These are phyloP conservation scores for Bipolaris sorokiniana DNA, from an alignment of 2,329 filamentous ascomycete species.

Conservation along the genomic window DNA sequence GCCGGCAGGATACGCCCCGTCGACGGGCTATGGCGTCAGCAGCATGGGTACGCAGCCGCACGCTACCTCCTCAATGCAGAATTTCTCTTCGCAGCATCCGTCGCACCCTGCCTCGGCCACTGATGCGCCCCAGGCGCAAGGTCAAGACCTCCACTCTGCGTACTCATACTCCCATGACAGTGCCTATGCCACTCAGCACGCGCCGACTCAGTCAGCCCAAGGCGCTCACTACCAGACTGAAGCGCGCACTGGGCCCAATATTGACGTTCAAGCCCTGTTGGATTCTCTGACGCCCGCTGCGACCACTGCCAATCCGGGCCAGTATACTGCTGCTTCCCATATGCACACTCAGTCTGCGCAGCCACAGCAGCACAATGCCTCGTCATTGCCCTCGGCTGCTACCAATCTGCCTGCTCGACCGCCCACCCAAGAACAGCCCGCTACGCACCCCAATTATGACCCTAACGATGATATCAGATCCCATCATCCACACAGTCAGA, in stretches of 20 bases:
- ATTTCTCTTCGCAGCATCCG: conserved; percentile 43
- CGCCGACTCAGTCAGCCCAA: conserved; percentile 39
- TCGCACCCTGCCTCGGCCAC: conserved; percentile 40
- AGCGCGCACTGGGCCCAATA: conserved; percentile 39
- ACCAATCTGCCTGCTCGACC: conserved; percentile 55
- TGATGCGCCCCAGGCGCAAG: conserved; percentile 43
- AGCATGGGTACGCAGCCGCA: conserved; percentile 40
- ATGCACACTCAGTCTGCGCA: conserved; percentile 39
- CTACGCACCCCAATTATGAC: conserved; percentile 56
- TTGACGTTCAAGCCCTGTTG: conserved; percentile 56
- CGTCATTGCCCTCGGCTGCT: conserved; percentile 49
- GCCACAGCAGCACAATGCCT: conserved; percentile 42
- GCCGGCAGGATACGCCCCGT: conserved; percentile 31
- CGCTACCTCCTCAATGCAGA: conserved; percentile 49
- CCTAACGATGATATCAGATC: conserved; percentile 57
- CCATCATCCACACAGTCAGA: conserved; percentile 57
- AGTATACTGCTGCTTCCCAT: conserved; percentile 45
- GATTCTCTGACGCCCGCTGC: conserved; percentile 51
- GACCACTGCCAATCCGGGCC: conserved; percentile 36
- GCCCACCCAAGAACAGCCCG: conserved; percentile 56
- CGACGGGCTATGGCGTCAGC: conserved; percentile 32
- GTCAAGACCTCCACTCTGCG: conserved; percentile 39
- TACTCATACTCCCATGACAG: conserved; percentile 45
- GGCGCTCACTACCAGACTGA: conserved; percentile 37
- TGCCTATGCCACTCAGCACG: conserved; percentile 41